Conservation (phyloP, 345 rosid species). For the Eutrema yunnanense region DNA sequence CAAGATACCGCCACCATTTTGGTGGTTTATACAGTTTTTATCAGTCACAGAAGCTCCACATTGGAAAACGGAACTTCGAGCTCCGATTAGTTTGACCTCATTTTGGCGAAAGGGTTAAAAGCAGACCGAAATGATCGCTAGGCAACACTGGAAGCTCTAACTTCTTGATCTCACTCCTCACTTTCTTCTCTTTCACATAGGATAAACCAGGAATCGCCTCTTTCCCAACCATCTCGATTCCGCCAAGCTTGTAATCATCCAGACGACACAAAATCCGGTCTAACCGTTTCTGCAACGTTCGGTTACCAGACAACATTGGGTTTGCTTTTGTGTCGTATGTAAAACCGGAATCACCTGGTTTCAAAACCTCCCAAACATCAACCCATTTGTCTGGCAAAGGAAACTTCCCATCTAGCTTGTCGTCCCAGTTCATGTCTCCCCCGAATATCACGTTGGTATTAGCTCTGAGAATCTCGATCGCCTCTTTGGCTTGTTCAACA, state of each 20-base stretch:
- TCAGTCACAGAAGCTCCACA: background rate
- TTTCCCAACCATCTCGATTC: constrained; percentile 77
- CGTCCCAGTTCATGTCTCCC: constrained; percentile 99
- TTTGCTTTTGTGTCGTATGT: constrained; percentile 92
- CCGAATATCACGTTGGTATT: constrained; percentile 65
- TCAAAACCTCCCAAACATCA: constrained; percentile 75
- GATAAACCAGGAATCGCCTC: constrained; percentile 73
- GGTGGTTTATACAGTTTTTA: background rate
- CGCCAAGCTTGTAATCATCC: constrained; percentile 52
- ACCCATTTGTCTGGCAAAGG: constrained; percentile 70
- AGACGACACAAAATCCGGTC: constrained; percentile 72
- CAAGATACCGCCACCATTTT: background rate
- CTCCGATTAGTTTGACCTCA: constrained; percentile 7
- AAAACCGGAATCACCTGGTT: constrained; percentile 66
- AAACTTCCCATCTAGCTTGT: constrained; percentile 71
- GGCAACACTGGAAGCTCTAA: constrained; percentile 91
- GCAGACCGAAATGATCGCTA: constrained; percentile 92
- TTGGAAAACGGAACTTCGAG: constrained; percentile 11
- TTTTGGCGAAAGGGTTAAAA: constrained; percentile 51
- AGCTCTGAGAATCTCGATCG: constrained; percentile 42
- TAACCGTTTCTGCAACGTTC: constrained; percentile 60
- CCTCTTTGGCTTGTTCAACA: constrained; percentile 69
- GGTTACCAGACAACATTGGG: constrained; percentile 78
- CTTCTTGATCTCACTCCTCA: constrained; percentile 46
- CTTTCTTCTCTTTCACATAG: constrained; percentile 73